Base-by-base conservation (phyloP, 1,139 yeast genomes). In the Scheffersomyces titani region DNA sequence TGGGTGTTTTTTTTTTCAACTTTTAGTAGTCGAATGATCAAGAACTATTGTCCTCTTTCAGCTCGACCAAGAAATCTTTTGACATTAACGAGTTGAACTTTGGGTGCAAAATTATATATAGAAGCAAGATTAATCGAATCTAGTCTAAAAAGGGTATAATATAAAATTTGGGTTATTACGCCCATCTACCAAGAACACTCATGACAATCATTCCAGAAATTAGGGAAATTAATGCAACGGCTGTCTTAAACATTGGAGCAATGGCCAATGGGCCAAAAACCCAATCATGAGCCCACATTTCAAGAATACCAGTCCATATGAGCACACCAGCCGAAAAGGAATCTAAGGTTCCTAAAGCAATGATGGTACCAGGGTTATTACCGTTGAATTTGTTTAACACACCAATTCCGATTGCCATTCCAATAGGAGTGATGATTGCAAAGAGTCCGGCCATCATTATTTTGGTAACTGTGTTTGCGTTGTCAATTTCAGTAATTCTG, bases 111-210 rank as follows among this genome's bases (percentile, higher is more conserved):
- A n/a, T n/a, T n/a, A n/a, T n/a, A n/a, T n/a, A n/a, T n/a, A n/a
- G n/a, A n/a, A n/a, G n/a, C n/a, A n/a, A n/a, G n/a, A n/a, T n/a
- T n/a, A n/a, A n/a, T n/a, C n/a, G n/a, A n/a, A n/a, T n/a, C n/a
- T 24, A 7, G 40, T 11, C 13, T 11, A 30, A 9, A 3, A 30
- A 9, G 40, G 16, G 16, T 4, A 9, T n/a, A 16, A 18, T 45
- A 19, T 9, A 9, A n/a, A n/a, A n/a, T n/a, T 30, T 30, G 5
- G 13, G 40, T 11, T n/a, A 19, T 47, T 47, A 56, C 2, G 61
- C 55, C 61, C 81, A 77, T 55, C 74, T 75, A 20, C 81, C 81
- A 21, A 77, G 63, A 7, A 76, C 60, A 61, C 79, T 74, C 81
- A 77, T 77, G 49, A 77, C 63, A 20, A 72, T 59, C 61, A 76